Conservation (phyloP, 2,329 filamentous ascomycete genomes). For the Diaporthe sp. region DNA sequence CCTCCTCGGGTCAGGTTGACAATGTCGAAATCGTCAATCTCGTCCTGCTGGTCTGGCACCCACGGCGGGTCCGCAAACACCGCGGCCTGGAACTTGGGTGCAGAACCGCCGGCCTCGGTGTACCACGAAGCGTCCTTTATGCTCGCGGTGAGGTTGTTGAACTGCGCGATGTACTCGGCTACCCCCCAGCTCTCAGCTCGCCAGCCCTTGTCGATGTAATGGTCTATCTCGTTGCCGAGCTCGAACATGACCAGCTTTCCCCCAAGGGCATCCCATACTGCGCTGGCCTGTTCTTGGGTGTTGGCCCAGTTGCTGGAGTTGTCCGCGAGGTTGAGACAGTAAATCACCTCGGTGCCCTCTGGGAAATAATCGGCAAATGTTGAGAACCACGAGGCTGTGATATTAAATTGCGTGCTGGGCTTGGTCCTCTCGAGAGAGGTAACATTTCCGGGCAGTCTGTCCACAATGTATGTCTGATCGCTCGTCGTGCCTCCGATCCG, state of each 20-base stretch:
- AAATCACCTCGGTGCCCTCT: conserved; percentile 49
- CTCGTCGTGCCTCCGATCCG: conserved; percentile 54
- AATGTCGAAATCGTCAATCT: conserved; percentile 53
- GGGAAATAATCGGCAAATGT: conserved; percentile 52
- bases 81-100: conserved; percentile 51
- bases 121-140: conserved; percentile 51
- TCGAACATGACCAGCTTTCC: conserved; percentile 50
- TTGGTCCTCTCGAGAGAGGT: conserved; percentile 46
- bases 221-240: conserved; percentile 55
- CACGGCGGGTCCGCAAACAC: conserved; percentile 53
- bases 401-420: conserved; percentile 48
- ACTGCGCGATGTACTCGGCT: conserved; percentile 49
- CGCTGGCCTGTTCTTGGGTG: conserved; percentile 46
- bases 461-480: conserved; percentile 51
- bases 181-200: conserved; percentile 50
- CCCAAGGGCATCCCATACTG: conserved; percentile 49
- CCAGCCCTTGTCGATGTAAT: conserved; percentile 53
- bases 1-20: conserved; percentile 49
- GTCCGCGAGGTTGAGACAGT: conserved; percentile 52
- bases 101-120: conserved; percentile 37
- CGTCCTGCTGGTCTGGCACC: conserved; percentile 54
- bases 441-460: conserved; percentile 47
- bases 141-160: conserved; percentile 50
- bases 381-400: conserved; percentile 52
- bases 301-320: conserved; percentile 45